Percentiles rank a stretch among this genome's conserved stretches.
phyloP scores from a whole-genome alignment of 345 rosid genomes.

The Isatis tinctoria region DNA sequence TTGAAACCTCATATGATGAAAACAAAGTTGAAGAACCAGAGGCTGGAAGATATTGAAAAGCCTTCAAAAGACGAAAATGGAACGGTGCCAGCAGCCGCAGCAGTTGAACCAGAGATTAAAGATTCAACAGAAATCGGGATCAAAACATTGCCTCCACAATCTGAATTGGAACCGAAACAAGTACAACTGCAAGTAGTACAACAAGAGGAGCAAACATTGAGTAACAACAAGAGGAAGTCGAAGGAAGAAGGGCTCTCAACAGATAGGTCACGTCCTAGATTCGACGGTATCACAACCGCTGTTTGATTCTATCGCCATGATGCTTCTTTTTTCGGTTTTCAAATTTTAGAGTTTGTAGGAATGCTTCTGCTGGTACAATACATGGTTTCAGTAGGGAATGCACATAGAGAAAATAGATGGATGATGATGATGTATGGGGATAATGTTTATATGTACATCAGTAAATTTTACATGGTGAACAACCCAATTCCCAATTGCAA shows the following conservation, averaged over 20 bases:
- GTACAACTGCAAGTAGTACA: background rate
- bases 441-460: conserved; percentile 27
- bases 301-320: conserved; percentile 9
- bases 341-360: conserved; percentile 11
- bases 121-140: background rate
- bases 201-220: conserved; percentile 18
- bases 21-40: conserved; percentile 30
- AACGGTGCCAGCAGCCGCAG: background rate
- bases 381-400: conserved; percentile 4
- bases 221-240: conserved; percentile 44
- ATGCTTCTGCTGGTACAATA: conserved; percentile 10
- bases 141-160: conserved; percentile 17
- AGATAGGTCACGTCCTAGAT: conserved; percentile 27
- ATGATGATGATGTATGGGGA: conserved; percentile 20
- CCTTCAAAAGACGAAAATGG: conserved; percentile 6
- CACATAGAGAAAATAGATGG: background rate
- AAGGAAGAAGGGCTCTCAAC: conserved; percentile 34
- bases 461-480: conserved; percentile 27
- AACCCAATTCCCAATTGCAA: conserved; percentile 8
- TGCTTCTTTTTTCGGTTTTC: conserved; percentile 1
- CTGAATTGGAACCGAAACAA: background rate
- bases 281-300: conserved; percentile 27
- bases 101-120: conserved; percentile 19
- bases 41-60: conserved; percentile 23
- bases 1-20: conserved; percentile 50